These are phyloP conservation scores for Mucor saturninus DNA, from an alignment of 371 early-diverging fungal species.

Conservation along the genomic window DNA sequence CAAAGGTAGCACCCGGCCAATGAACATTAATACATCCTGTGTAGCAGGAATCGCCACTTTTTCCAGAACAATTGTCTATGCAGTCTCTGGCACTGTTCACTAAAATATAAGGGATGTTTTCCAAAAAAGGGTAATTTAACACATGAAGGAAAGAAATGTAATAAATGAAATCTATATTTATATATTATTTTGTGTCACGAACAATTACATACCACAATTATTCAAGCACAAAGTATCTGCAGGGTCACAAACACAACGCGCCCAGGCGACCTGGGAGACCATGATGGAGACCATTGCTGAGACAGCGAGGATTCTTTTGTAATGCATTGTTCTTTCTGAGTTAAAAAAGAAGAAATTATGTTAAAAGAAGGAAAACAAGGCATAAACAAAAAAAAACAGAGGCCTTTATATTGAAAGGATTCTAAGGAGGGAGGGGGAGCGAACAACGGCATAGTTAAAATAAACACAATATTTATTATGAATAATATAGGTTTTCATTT, in stretches of 20 bases:
- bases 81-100: conserved; percentile 17
- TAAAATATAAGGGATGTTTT: neutral
- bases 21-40: conserved; percentile 16
- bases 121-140: conserved; percentile 11
- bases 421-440: neutral
- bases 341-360: too few species aligned
- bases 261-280: conserved; percentile 6
- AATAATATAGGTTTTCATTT: neutral
- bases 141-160: conserved; percentile 5
- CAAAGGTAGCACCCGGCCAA: conserved; percentile 16
- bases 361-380: neutral
- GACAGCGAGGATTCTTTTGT: neutral
- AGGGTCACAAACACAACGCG: conserved; percentile 22
- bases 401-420: too few species aligned
- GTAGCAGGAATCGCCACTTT: conserved; percentile 7
- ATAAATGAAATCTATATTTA: neutral
- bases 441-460: neutral
- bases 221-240: conserved; percentile 16
- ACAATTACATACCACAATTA: conserved; percentile 16
- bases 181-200: conserved; percentile 7
- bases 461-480: neutral
- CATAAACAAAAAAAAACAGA: neutral
- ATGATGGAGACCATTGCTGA: neutral
- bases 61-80: conserved; percentile 11
- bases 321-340: neutral